Conservation (phyloP, 257 asterid genomes). For the Gardenia jasminoides region DNA sequence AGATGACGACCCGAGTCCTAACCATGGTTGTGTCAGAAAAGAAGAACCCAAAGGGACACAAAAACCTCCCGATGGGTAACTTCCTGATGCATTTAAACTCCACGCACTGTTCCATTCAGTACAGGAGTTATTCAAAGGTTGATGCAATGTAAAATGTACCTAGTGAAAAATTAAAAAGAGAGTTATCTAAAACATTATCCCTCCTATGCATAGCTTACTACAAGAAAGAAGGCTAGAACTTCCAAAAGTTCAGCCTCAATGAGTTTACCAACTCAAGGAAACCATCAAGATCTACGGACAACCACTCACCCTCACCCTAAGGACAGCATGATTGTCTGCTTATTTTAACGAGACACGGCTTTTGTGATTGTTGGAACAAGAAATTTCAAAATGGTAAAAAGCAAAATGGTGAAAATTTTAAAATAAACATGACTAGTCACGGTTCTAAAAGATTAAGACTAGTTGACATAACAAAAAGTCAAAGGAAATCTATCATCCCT, state of each 20-base stretch:
- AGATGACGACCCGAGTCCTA: conserved; percentile 66
- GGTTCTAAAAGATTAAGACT: conserved; percentile 55
- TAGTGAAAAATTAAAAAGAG: neutral
- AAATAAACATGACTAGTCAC: conserved; percentile 45
- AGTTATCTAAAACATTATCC: conserved; percentile 12
- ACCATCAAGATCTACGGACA: neutral
- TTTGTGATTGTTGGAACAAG: conserved; percentile 14
- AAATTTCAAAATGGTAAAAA: conserved; percentile 9
- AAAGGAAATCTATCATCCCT: conserved; percentile 46
- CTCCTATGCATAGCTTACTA: conserved; percentile 14
- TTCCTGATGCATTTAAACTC: conserved; percentile 60
- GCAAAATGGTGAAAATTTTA: neutral
- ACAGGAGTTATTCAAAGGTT: conserved; percentile 43
- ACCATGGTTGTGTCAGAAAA: conserved; percentile 68
- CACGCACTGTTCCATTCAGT: conserved; percentile 38
- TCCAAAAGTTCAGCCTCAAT: conserved; percentile 40
- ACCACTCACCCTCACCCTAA: conserved; percentile 42
- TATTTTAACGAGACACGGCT: conserved; percentile 19
- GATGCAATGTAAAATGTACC: conserved; percentile 13
- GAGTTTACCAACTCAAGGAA: conserved; percentile 6
- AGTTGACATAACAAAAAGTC: conserved; percentile 33
- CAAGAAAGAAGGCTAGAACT: conserved; percentile 35
- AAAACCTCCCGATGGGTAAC: conserved; percentile 51
- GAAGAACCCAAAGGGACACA: conserved; percentile 61
- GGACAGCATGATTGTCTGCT: conserved; percentile 34